Evolutionary conservation across 225 moss, liverwort and hornwort species (phyloP).

Genomic region (Rhytidiadelphus loreus): DNA sequence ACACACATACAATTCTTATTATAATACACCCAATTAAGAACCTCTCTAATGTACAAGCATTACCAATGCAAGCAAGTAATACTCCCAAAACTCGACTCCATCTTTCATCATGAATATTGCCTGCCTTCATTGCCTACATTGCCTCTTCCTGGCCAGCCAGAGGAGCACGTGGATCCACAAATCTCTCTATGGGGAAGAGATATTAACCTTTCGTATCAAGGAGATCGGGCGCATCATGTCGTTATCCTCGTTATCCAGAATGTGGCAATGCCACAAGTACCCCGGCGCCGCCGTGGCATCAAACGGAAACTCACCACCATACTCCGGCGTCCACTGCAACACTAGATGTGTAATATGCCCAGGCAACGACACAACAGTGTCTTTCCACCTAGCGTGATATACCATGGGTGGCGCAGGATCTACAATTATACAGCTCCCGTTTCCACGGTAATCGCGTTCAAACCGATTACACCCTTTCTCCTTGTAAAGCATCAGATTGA

Average conservation of each 20-base stretch:
- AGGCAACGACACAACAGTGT: slow-evolving; percentile 27
- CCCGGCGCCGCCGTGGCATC: slow-evolving; percentile 20
- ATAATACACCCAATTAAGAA: neutral
- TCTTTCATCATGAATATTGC: neutral
- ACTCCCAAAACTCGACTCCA: neutral
- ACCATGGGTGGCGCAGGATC: neutral
- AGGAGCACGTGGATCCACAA: neutral
- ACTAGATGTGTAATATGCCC: slow-evolving; percentile 15
- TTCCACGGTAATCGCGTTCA: neutral
- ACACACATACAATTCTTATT: neutral
- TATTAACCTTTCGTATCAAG: neutral
- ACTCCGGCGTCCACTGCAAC: slow-evolving; percentile 25
- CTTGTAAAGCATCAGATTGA: slow-evolving; percentile 16
- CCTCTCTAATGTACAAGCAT: neutral
- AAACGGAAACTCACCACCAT: slow-evolving; percentile 27
- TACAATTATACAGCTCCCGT: slow-evolving; percentile 16
- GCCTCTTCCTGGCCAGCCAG: slow-evolving; percentile 12
- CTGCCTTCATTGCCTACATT: neutral
- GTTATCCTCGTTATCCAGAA: slow-evolving; percentile 64
- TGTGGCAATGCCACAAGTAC: slow-evolving; percentile 44
- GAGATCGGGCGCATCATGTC: slow-evolving; percentile 62
- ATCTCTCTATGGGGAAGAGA: neutral
- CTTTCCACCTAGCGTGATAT: slow-evolving; percentile 52
- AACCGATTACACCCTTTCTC: slow-evolving; percentile 9
- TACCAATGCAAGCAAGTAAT: neutral